Evolutionary conservation across 352 stramenopile species (phyloP), one percentile per base, ranked within the genome.

Genomic region (Phytophthora syringae): DNA sequence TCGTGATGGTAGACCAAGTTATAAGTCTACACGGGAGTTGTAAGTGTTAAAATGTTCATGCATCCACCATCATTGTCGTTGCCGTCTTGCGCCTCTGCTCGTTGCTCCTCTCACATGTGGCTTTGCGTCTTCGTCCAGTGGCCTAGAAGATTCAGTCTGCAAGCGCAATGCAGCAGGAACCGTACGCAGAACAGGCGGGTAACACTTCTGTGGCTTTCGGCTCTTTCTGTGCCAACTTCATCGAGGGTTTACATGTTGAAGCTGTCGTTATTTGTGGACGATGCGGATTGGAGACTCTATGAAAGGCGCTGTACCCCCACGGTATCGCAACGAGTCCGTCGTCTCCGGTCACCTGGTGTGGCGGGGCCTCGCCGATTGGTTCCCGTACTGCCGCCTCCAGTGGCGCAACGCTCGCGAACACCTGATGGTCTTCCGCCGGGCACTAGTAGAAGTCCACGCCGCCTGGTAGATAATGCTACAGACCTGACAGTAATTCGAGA

Each of bases 291-390:
- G 20, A 27, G n/a, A 25, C 3, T 66, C 65, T 42, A 77, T 70
- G 60, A 62, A 63, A 34, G 54, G 39, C 18, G 55, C 60, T 32
- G 56, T 24, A 21, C 56, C 61, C 52, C 58, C 27, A 44, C 42
- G 21, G 63, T 34, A 34, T 2, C 16, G 32, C 65, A 49, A 40
- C 60, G 65, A 37, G 12, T 25, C 6, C 59, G 66, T 18, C 66
- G 54, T 40, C 53, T 70, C 16, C 60, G 44, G 11, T 74, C 54
- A 1, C 53, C 66, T 6, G 52, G 43, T 36, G 48, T 57, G 24
- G 28, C 25, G n/a, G 49, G 27, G 10, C 48, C 60, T 2, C 60
- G 28, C 18, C 58, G 58, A 9, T 5, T 61, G 27, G 16, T 40
- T 9, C 51, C 52, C 18, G 40, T 15, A 37, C 42, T 58, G 3